Percentiles rank a stretch among this genome's conserved stretches.
Conservation (phyloP, 2,329 filamentous ascomycete genomes). For the Pseudogymnoascus sp. region DNA sequence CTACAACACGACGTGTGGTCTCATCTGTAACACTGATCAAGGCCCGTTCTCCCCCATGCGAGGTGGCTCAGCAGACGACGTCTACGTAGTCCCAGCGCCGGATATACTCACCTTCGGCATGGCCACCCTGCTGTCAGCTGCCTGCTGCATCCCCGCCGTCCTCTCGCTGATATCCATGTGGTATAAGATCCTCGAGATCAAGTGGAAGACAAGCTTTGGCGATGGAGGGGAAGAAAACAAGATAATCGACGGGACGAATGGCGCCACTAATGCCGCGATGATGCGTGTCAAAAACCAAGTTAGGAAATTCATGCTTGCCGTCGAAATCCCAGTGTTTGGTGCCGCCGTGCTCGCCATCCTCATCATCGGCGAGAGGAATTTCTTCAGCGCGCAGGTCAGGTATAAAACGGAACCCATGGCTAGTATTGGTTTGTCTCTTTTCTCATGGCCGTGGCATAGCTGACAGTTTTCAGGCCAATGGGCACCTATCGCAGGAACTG, state of each 20-base stretch:
- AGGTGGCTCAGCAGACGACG: slow-evolving; percentile 49
- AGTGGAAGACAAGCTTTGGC: slow-evolving; percentile 47
- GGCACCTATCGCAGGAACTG: slow-evolving; percentile 54
- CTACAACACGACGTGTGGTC: slow-evolving; percentile 41
- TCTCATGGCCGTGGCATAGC: slow-evolving; percentile 8
- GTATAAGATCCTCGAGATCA: slow-evolving; percentile 58
- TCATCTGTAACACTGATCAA: slow-evolving; percentile 40
- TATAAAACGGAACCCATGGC: slow-evolving; percentile 58
- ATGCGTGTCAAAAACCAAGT: slow-evolving; percentile 51
- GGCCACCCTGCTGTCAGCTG: slow-evolving; percentile 55
- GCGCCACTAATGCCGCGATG: slow-evolving; percentile 46
- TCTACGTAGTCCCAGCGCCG: slow-evolving; percentile 57
- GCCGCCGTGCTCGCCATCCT: slow-evolving; percentile 54
- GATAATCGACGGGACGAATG: slow-evolving; percentile 48
- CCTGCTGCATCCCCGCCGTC: slow-evolving; percentile 59
- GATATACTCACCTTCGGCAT: slow-evolving; percentile 50
- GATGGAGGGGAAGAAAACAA: slow-evolving; percentile 32
- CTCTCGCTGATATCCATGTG: slow-evolving; percentile 56
- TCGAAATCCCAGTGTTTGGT: slow-evolving; percentile 54
- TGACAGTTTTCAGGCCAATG: slow-evolving; percentile 46
- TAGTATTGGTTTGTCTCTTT: slow-evolving; percentile 46
- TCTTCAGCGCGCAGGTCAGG: slow-evolving; percentile 50
- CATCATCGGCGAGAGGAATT: slow-evolving; percentile 57
- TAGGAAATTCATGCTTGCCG: slow-evolving; percentile 45
- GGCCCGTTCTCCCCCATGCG: slow-evolving; percentile 53